phyloP scores from a whole-genome alignment of 108 stramenopile genomes.

The Nitzschia inconspicua region DNA sequence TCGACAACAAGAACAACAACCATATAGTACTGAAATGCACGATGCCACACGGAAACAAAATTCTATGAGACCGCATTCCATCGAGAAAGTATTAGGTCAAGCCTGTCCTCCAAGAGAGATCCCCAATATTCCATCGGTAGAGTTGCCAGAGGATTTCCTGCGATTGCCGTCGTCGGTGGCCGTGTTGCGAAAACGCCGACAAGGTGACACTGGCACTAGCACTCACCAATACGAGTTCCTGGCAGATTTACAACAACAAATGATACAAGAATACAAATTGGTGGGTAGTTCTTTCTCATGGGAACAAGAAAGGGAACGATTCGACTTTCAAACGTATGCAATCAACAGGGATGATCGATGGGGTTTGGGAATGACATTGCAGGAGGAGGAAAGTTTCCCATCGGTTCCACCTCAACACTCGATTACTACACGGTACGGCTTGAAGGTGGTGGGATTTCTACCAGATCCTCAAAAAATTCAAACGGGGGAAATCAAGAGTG shows the following conservation, averaged over 20 bases:
- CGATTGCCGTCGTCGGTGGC: conserved; percentile 31
- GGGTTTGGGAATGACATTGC: conserved; percentile 74
- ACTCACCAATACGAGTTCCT: conserved; percentile 21
- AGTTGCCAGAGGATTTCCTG: conserved; percentile 42
- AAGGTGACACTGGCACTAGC: neutral
- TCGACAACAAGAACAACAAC: neutral
- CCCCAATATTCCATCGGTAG: neutral
- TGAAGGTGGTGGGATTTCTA: conserved; percentile 10
- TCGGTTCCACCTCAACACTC: conserved; percentile 8
- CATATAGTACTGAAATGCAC: no score
- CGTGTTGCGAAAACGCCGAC: conserved; percentile 9
- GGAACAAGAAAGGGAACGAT: neutral
- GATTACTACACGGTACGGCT: conserved; percentile 1
- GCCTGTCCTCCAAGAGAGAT: no score
- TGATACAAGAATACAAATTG: conserved; percentile 22
- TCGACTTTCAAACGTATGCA: neutral
- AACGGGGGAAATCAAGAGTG: neutral
- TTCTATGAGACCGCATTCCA: no score
- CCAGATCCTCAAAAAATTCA: conserved; percentile 16
- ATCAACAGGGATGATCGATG: conserved; percentile 1
- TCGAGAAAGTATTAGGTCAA: no score
- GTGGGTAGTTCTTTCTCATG: no score
- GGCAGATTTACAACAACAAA: conserved; percentile 23
- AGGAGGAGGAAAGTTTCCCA: conserved; percentile 42
- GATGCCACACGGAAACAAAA: neutral